A percentile compares a stretch with the other conserved stretches of the same genome.
Conservation (phyloP, 768 basidiomycete species). For the Flagelloscypha sp. region DNA sequence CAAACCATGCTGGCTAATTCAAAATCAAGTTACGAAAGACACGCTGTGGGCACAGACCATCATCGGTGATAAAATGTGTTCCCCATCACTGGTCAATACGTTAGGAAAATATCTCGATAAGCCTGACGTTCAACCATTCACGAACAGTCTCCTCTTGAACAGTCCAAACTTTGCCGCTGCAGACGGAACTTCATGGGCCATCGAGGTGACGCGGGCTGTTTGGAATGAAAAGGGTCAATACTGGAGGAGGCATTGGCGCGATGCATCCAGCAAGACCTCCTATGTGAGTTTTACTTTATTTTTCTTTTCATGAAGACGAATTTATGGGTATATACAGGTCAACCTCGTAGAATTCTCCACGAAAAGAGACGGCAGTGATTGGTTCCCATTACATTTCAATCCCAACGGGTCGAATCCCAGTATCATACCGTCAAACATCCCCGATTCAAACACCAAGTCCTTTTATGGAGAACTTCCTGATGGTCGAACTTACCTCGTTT, state of each 20-base stretch:
- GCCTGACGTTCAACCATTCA: background rate
- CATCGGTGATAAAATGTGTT: no score
- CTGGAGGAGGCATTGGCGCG: background rate
- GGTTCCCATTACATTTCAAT: no score
- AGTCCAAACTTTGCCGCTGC: background rate
- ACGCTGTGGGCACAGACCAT: no score
- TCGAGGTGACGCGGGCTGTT: background rate
- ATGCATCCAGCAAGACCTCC: constrained; percentile 1
- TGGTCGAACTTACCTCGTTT: background rate
- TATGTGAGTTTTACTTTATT: background rate
- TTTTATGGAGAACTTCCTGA: background rate
- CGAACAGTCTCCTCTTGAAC: background rate
- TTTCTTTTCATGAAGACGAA: background rate
- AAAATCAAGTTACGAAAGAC: no score
- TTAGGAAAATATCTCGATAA: background rate
- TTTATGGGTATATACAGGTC: no score
- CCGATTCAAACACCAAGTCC: constrained; percentile 1
- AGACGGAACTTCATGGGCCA: background rate
- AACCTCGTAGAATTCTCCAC: no score
- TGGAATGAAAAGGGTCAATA: background rate
- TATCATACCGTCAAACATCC: background rate
- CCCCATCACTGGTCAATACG: no score
- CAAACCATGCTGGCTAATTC: no score
- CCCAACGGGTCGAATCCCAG: no score
- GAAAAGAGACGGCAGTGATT: no score